Evolutionary conservation across 352 stramenopile genomes (phyloP), one percentile per base, ranked within the genome.

Genomic region (Saprolegnia parasitica): DNA sequence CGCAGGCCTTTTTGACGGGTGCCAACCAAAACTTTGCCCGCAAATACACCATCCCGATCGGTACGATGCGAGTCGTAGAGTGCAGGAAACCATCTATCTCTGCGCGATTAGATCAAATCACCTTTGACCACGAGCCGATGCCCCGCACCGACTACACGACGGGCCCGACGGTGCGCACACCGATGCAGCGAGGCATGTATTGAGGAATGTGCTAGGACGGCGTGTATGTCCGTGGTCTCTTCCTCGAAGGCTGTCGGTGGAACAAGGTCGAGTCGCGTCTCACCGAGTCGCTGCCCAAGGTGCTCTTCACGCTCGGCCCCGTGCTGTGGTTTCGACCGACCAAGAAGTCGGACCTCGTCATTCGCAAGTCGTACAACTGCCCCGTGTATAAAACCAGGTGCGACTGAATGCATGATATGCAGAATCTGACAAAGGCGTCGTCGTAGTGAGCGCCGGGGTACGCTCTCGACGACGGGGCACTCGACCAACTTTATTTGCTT

Each of bases 401-500:
- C 45, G 58, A n/a, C n/a, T n/a, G n/a, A n/a, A n/a, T n/a, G n/a
- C n/a, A n/a, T n/a, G n/a, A n/a, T n/a, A n/a, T n/a, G n/a, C n/a
- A n/a, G n/a, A n/a, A n/a, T n/a, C n/a, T n/a, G n/a, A n/a, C n/a
- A n/a, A 68, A 32, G 8, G 20, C n/a, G 45, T 64, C 24, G 39
- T 58, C 9, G 60, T 71, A 93, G 86, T 52, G 92, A 97, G 65
- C 77, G 92, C 4, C 81, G 91, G 47, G 93, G 93, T 4, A 90
- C 93, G 39, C 76, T 98, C 24, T 92, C 89, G 16, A 98, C 93
- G 13, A 98, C 90, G 2, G 92, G 92, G n/a, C 91, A 98, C 74
- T 97, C 88, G 62, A 97, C 90, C 29, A 98, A 98, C 78, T 98
- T 98, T 71, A 95, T 98, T 62, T 97, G 90, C 77, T 96, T 93